Evolutionary conservation across 1,284 basidiomycete species (phyloP).

Genomic region (Cryptococcus depauperatus): DNA sequence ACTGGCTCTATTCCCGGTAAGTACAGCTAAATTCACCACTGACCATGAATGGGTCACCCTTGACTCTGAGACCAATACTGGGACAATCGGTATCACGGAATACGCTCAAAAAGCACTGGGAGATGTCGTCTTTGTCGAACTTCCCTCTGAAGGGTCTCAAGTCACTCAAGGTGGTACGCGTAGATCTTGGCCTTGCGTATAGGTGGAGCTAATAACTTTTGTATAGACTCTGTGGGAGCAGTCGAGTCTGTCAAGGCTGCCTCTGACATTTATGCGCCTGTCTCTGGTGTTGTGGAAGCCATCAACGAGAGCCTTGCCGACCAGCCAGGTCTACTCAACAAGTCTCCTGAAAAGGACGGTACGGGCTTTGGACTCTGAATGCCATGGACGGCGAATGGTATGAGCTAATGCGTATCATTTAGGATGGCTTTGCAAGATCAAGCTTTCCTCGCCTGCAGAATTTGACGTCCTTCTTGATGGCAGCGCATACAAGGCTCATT

Average conservation of each 20-base stretch:
- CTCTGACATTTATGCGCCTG: constrained; percentile 92
- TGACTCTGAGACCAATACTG: constrained; percentile 71
- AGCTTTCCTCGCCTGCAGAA: constrained; percentile 69
- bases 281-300: constrained; percentile 72
- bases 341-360: constrained; percentile 80
- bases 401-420: constrained; percentile 6
- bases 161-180: constrained; percentile 68
- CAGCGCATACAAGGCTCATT: constrained; percentile 69
- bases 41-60: constrained; percentile 87
- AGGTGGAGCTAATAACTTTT: neutral
- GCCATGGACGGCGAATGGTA: neutral
- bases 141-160: constrained; percentile 63
- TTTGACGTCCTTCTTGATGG: constrained; percentile 65
- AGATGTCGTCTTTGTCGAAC: constrained; percentile 96
- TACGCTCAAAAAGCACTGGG: constrained; percentile 89
- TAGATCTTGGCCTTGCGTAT: neutral
- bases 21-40: constrained; percentile 70
- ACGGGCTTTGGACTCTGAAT: constrained; percentile 25
- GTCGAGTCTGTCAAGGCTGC: constrained; percentile 98
- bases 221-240: constrained; percentile 77
- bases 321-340: constrained; percentile 78
- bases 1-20: neutral
- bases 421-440: constrained; percentile 97
- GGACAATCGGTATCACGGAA: constrained; percentile 82
- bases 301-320: constrained; percentile 67